phyloP scores from a whole-genome alignment of 768 basidiomycete species.

The Phaffia australis region DNA sequence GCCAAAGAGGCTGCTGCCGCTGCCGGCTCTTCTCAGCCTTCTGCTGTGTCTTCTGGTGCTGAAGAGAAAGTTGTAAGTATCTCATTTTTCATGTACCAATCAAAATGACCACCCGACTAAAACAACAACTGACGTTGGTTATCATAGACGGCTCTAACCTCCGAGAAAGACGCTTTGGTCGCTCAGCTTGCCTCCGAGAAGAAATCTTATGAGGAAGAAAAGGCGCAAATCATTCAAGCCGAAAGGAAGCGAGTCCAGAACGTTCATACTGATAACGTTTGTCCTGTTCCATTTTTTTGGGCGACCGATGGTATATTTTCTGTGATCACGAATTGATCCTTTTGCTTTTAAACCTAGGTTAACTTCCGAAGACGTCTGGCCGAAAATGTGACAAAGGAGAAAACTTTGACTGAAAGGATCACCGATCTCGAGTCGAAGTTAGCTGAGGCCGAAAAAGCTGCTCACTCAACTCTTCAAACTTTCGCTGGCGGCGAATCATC shows the following conservation, averaged over 20 bases:
- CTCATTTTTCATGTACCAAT: neutral
- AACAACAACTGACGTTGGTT: too few relatives aligned
- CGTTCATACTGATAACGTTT: constrained; percentile 18
- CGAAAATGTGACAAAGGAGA: neutral
- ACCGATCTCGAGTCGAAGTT: constrained; percentile 6
- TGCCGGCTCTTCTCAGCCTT: neutral
- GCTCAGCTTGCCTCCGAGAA: constrained; percentile 5
- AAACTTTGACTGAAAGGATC: neutral
- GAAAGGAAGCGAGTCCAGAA: constrained; percentile 9
- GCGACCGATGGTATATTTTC: too few relatives aligned
- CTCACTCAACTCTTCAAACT: neutral
- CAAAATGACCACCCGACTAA: neutral
- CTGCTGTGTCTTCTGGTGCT: neutral
- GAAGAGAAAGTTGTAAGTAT: constrained; percentile 9
- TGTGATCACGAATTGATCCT: too few relatives aligned
- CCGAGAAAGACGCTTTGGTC: neutral
- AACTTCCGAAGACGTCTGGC: neutral
- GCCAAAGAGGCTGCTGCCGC: constrained; percentile 6
- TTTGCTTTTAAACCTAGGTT: too few relatives aligned
- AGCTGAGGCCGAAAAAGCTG: constrained; percentile 5
- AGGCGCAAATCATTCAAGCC: neutral
- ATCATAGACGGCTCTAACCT: neutral
- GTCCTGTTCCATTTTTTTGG: neutral
- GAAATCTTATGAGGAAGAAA: neutral
- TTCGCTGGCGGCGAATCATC: neutral